These are phyloP conservation scores for Solanum dulcamara DNA, from an alignment of 257 asterid species.

Conservation along the genomic window DNA sequence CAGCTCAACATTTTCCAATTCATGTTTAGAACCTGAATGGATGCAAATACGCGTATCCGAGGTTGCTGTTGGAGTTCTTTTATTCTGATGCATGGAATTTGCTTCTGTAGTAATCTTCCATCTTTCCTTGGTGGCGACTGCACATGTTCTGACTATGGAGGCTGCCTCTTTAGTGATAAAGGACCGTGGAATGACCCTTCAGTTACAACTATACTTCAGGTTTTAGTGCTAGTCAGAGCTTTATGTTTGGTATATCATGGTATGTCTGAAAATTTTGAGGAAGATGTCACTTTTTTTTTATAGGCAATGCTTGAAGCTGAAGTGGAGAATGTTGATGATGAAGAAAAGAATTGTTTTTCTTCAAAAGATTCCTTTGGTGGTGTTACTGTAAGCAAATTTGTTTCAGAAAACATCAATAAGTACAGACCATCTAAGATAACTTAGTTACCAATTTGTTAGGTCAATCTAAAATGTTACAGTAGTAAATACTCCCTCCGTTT, in stretches of 20 bases:
- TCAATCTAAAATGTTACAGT: neutral
- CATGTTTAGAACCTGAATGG: neutral
- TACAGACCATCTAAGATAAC: neutral
- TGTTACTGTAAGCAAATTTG: constrained; percentile 17
- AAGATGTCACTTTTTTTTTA: neutral
- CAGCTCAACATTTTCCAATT: neutral
- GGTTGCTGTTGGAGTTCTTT: neutral
- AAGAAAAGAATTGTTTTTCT: neutral
- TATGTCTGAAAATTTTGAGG: neutral
- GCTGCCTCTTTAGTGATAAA: constrained; percentile 56
- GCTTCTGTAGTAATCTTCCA: constrained; percentile 46
- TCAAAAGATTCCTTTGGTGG: constrained; percentile 4
- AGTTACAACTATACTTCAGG: constrained; percentile 36
- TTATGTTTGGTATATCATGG: neutral
- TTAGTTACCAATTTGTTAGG: neutral
- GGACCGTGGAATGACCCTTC: constrained; percentile 81
- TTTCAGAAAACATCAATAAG: neutral
- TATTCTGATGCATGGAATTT: neutral
- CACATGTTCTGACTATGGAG: constrained; percentile 40
- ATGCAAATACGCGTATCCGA: neutral
- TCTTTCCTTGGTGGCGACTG: constrained; percentile 63
- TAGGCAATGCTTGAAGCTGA: constrained; percentile 34
- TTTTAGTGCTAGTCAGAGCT: no score
- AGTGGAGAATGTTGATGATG: constrained; percentile 10
- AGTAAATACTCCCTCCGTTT: neutral